Conservation (phyloP, 2,329 filamentous ascomycete genomes). For the Falciphora oryzae region DNA sequence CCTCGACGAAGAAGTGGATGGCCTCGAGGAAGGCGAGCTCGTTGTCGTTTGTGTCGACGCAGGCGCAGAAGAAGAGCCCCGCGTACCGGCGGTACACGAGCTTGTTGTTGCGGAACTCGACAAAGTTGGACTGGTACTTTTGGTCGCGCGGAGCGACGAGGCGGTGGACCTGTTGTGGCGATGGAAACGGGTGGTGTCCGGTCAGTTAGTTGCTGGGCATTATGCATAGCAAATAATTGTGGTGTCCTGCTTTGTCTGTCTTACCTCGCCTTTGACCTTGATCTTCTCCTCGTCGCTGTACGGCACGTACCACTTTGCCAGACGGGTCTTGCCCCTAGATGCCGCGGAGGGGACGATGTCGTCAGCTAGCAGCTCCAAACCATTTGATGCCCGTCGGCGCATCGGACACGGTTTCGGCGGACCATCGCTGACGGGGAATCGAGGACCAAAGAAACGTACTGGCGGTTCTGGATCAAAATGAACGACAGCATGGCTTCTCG, state of each 20-base stretch:
- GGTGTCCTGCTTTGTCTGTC: background rate
- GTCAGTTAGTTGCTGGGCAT: conserved; percentile 1
- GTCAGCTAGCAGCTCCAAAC: conserved; percentile 7
- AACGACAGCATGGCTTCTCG: conserved; percentile 62
- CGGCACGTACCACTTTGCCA: conserved; percentile 98
- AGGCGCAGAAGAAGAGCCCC: conserved; percentile 97
- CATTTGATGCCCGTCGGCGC: background rate
- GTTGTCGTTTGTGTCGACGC: conserved; percentile 98
- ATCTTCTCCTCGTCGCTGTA: conserved; percentile 99
- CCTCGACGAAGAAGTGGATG: conserved; percentile 99
- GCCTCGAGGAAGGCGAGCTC: conserved; percentile 95
- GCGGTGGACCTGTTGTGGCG: conserved; percentile 69
- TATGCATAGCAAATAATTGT: too few relatives aligned
- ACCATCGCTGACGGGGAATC: background rate
- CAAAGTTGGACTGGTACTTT: conserved; percentile 99
- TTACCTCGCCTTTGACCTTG: conserved; percentile 93
- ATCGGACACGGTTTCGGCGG: too few relatives aligned
- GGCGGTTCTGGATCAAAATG: conserved; percentile 83
- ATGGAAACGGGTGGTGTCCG: conserved; percentile 5
- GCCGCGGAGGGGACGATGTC: background rate
- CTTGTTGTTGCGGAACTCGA: conserved; percentile 92
- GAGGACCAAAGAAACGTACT: conserved; percentile 44
- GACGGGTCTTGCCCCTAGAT: conserved; percentile 86
- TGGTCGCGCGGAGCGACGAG: conserved; percentile 96
- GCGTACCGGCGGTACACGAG: conserved; percentile 97